Evolutionary conservation across 2,329 filamentous ascomycete species (phyloP).

Genomic region (Metarhizium brunneum): DNA sequence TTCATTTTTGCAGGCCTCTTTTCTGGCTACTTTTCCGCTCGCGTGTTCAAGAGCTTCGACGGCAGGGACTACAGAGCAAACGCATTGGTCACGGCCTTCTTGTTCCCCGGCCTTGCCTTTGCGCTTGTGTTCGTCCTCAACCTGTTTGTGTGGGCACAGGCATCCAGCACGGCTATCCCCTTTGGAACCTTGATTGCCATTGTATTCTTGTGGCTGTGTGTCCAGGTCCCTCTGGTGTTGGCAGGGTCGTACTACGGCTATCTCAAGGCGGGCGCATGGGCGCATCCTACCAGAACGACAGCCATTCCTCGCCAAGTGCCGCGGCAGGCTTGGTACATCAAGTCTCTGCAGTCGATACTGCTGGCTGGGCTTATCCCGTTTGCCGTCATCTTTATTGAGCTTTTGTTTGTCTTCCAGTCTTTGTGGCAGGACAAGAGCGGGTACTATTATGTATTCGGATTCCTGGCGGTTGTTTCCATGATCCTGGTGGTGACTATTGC

Average conservation of each 20-base stretch:
- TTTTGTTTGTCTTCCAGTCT: slow-evolving; percentile 79
- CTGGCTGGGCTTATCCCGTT: slow-evolving; percentile 75
- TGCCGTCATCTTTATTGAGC: slow-evolving; percentile 79
- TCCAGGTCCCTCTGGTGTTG: slow-evolving; percentile 80
- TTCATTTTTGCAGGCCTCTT: slow-evolving; percentile 78
- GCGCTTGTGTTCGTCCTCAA: slow-evolving; percentile 70
- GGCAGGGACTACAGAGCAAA: slow-evolving; percentile 69
- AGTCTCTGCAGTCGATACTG: slow-evolving; percentile 52
- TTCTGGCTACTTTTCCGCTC: slow-evolving; percentile 79
- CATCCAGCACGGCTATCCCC: slow-evolving; percentile 77
- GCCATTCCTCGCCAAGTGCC: slow-evolving; percentile 66
- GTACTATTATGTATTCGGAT: slow-evolving; percentile 89
- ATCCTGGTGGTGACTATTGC: slow-evolving; percentile 70
- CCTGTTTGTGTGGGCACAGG: slow-evolving; percentile 83
- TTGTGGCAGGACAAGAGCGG: slow-evolving; percentile 86
- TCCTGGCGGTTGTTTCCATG: slow-evolving; percentile 62
- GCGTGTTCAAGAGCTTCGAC: slow-evolving; percentile 76
- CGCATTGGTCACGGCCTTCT: slow-evolving; percentile 62
- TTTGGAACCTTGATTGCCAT: slow-evolving; percentile 70
- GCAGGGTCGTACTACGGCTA: slow-evolving; percentile 71
- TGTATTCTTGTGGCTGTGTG: slow-evolving; percentile 69
- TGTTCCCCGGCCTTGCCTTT: slow-evolving; percentile 75
- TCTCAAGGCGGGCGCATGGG: slow-evolving; percentile 57
- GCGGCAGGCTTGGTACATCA: slow-evolving; percentile 64
- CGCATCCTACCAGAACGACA: slow-evolving; percentile 73